Evolutionary conservation across 768 basidiomycete genomes (phyloP), one percentile per base, ranked within the genome.

Genomic region (Leccinum disarticulatum): DNA sequence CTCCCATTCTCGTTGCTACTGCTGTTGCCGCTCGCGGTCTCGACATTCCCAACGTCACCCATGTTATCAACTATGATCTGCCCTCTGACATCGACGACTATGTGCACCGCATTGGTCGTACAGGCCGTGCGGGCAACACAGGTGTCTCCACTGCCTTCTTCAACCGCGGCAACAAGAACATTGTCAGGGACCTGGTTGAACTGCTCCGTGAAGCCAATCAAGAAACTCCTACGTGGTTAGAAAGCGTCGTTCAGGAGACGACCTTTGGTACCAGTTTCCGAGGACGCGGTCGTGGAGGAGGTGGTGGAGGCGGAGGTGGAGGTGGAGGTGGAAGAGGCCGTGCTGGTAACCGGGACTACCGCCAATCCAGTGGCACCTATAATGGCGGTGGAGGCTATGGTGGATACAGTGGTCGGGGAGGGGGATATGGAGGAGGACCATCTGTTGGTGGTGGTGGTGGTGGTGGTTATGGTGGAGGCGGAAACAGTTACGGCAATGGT

Each of bases 41-140:
- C 66, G 97, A 99, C 77, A 98, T 99, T 68, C 97, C 97, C 62
- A 97, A 99, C 75, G 97, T 99, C 70, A 97, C 92, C 15, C 97
- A 98, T 73, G 97, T 99, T 70, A 83, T 98, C 80, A 96, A 98
- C 76, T 98, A 98, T 76, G 97, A 98, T 73, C 81, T 99, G 6
- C 97, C 97, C 13, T 90, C 90, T 61, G 97, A 98, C 77, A 95
- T 99, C 64, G 97, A 98, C 70, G 97, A 99, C 76, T 99, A 98
- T 76, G 95, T 98, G 50, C 95, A 98, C 73, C 95, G 94, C 70
- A 96, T 95, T 68, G 94, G 94, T 81, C 91, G 95, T 81, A 96
- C 95, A 14, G 97, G 97, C 49, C 95, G 97, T 84, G 97, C 97
- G 9, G 97, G 97, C 53, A 99, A 99, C 81, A 93, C 90, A 11